Base-by-base conservation (phyloP, 257 asterid species). In the Ballota nigra region DNA sequence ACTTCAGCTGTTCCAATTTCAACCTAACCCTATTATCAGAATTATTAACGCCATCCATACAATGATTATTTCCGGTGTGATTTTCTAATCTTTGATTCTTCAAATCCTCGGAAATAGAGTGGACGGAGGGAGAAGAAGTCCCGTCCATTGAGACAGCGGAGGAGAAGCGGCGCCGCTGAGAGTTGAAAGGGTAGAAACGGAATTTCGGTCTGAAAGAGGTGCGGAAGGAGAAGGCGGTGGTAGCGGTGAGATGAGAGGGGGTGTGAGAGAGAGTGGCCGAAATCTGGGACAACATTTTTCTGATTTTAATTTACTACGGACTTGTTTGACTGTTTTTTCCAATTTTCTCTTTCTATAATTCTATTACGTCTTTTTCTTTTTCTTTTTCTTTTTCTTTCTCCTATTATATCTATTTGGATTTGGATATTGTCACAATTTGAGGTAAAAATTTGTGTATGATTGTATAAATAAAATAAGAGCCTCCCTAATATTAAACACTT, bases 1-100 rank as follows among this genome's bases (percentile, higher is more conserved):
- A 92, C 73, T 81, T 90, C 56, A 92, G 86, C 40, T 87, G 93
- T 72, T 92, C 93, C 43, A 92, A 90, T 78, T 82, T 88, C 92
- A 86, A 72, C 69, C 73, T 77, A 59, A 59, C 78, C 82, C 73
- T 73, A 49, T 56, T 38, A 75, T 20, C 24, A 64, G 43, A 65
- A 41, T 24, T 75, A 7, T 47, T 24, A 12, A 29, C 56, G 47
- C 26, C 40, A 11, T 67, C 78, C 36, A 19, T 47, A 60, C 66
- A 74, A n/a, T n/a, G n/a, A n/a, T n/a, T n/a, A n/a, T n/a, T n/a
- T n/a, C n/a, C n/a, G 13, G 16, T 58, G 36, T 26, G 65, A 71
- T 70, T 66, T 28, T 75, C 82, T 71, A 90, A 63, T n/a, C 47
- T 81, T 49, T 90, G 97, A 24, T 79, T 87, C 70, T 84, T 84